These are phyloP conservation scores for Akanthomyces muscarius DNA, from an alignment of 2,329 filamentous ascomycete genomes.

Conservation along the genomic window DNA sequence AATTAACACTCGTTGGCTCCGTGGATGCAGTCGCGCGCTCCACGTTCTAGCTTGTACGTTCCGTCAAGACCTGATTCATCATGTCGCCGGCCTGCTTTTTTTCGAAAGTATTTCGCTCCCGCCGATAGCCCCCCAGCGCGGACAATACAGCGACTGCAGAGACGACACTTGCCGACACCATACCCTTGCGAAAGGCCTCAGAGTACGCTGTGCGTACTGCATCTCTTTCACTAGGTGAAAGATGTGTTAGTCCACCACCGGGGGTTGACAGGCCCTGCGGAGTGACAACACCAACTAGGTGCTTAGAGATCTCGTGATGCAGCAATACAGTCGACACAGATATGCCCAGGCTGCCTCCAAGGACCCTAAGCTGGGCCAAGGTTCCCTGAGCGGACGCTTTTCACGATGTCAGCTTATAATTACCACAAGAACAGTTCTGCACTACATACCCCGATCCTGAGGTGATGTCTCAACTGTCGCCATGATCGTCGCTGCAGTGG, in stretches of 20 bases:
- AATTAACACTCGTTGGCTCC: too few relatives aligned
- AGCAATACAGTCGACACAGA: constrained; percentile 49
- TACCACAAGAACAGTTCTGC: background rate
- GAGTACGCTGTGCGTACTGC: constrained; percentile 38
- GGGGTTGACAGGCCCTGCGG: constrained; percentile 28
- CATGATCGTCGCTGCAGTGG: constrained; percentile 45
- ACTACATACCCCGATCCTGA: constrained; percentile 41
- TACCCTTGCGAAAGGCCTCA: constrained; percentile 42
- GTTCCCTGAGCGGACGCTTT: constrained; percentile 51
- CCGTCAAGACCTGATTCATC: background rate
- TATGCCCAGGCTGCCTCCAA: constrained; percentile 53
- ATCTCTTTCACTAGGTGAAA: constrained; percentile 29
- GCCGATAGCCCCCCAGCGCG: background rate
- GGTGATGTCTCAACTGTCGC: constrained; percentile 39
- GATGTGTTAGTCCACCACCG: constrained; percentile 19
- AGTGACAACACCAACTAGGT: constrained; percentile 27
- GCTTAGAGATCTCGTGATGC: constrained; percentile 26
- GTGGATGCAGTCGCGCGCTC: too few relatives aligned
- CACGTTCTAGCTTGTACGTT: too few relatives aligned
- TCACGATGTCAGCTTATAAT: background rate
- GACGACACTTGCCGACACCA: constrained; percentile 29
- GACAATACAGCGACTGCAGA: background rate
- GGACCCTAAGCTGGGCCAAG: constrained; percentile 47
- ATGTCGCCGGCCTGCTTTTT: background rate
- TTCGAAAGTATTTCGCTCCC: background rate